These are phyloP conservation scores for Quercus suber DNA, from an alignment of 306 rosid species.

Conservation along the genomic window DNA sequence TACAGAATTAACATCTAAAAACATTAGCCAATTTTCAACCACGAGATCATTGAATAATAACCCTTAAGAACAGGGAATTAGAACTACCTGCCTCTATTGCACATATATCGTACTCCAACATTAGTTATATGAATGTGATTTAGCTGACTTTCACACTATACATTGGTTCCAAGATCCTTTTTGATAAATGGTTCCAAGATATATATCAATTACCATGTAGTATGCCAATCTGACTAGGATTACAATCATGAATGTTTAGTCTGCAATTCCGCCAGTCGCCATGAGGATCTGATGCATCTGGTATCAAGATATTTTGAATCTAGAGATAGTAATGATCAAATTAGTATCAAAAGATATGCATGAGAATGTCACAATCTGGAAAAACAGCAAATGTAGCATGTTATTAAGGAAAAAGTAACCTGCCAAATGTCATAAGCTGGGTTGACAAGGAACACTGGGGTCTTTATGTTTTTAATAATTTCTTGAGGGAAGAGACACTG, in stretches of 20 bases:
- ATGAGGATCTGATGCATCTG: conserved; percentile 58
- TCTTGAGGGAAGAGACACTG: conserved; percentile 90
- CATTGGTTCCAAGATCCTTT: neutral
- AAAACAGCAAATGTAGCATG: conserved; percentile 21
- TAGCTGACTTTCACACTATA: conserved; percentile 3
- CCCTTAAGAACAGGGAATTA: neutral
- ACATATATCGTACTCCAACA: neutral
- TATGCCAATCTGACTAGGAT: conserved; percentile 46
- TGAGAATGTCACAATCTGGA: neutral
- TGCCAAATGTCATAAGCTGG: conserved; percentile 97
- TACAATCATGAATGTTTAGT: conserved; percentile 54
- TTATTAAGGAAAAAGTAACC: conserved; percentile 42
- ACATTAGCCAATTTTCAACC: neutral
- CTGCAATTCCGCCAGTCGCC: conserved; percentile 76
- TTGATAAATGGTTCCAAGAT: neutral
- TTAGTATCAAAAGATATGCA: conserved; percentile 10
- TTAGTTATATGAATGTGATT: neutral
- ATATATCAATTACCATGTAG: conserved; percentile 58
- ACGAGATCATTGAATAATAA: neutral
- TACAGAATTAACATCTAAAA: too few species aligned
- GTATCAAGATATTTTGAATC: conserved; percentile 90
- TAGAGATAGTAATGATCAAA: conserved; percentile 26
- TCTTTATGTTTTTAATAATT: conserved; percentile 51
- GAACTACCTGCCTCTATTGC: neutral
- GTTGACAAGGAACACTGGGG: conserved; percentile 87